Evolutionary conservation across 176 grass and related monocot genomes (phyloP).

Genomic region (Guadua angustifolia): DNA sequence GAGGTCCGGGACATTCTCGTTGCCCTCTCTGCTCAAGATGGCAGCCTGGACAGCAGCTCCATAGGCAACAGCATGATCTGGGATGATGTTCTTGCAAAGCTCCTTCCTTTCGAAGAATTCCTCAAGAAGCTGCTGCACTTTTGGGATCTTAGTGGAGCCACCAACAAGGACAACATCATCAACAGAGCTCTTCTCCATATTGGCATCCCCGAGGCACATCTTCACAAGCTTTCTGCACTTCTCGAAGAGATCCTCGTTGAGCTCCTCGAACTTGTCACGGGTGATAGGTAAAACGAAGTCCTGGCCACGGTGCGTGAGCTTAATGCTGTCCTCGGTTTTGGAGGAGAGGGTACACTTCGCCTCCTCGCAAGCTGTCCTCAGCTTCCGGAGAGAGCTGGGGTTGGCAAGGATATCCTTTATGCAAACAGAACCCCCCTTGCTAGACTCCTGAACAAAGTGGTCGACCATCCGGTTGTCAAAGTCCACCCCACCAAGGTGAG

Average conservation of each 20-base stretch:
- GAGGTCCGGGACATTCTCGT: too few relatives aligned
- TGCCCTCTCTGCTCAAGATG: too few relatives aligned
- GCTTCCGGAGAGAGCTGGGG: too few relatives aligned
- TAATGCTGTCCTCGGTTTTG: constrained; percentile 9
- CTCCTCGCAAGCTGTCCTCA: constrained; percentile 2
- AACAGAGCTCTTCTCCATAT: constrained; percentile 28
- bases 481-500: constrained; percentile 22
- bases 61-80: constrained; percentile 30
- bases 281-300: constrained; percentile 16
- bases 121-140: constrained; percentile 26
- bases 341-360: constrained; percentile 12
- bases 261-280: constrained; percentile 17
- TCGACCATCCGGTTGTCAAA: too few relatives aligned
- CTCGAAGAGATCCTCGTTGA: constrained; percentile 36
- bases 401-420: too few relatives aligned
- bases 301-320: background rate
- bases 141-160: constrained; percentile 20
- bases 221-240: constrained; percentile 30
- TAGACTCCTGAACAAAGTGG: too few relatives aligned
- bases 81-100: constrained; percentile 35
- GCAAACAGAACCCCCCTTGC: too few relatives aligned
- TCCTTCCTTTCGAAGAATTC: constrained; percentile 25
- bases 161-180: constrained; percentile 29
- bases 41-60: too few relatives aligned
- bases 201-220: constrained; percentile 26